Evolutionary conservation across 768 basidiomycete genomes (phyloP), one percentile per base, ranked within the genome.

Genomic region (Termitomyces sp.): DNA sequence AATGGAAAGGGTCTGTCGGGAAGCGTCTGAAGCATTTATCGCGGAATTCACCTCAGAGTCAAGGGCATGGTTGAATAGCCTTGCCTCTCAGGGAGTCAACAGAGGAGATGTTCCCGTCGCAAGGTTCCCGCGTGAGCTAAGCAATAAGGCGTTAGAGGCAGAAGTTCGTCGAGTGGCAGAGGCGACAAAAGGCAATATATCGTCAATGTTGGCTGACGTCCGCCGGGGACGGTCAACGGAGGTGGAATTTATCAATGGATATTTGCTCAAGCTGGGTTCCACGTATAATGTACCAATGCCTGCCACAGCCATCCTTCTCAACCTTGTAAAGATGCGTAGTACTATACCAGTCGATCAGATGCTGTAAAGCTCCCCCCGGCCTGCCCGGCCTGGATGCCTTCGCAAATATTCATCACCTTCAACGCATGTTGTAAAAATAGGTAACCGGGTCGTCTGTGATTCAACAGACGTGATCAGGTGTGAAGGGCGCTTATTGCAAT

Each of bases 191-290:
- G 73, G 74, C 15, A 93, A 95, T 68, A 80, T 86, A 54, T 93
- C 93, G 6, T 91, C 89, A 16, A 97, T 93, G 84, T 76, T 94
- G 18, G 69, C 76, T 16, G 93, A 96, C 67, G 70, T 95, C 31
- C 79, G 78, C 62, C 71, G 72, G 34, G 86, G 87, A 45, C 74
- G 75, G 54, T 61, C 67, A 6, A 95, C 93, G 0, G 95, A 98
- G 74, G 81, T 98, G 24, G 82, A 88, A 18, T 91, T 76, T 65
- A 76, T 97, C 65, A 94, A 91, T 60, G 95, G 95, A 5, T 92
- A 94, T 69, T 70, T 98, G 51, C 67, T 85, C 31, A 72, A 75
- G 8, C 72, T 93, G 8, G 95, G 89, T 27, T 64, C 72, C 49
- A 70, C 76, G 41, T 81, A 87, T 63, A 73, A 75, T 6, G 74